phyloP scores from a whole-genome alignment of 2,329 filamentous ascomycete genomes.

The Venturiaceae sp. region DNA sequence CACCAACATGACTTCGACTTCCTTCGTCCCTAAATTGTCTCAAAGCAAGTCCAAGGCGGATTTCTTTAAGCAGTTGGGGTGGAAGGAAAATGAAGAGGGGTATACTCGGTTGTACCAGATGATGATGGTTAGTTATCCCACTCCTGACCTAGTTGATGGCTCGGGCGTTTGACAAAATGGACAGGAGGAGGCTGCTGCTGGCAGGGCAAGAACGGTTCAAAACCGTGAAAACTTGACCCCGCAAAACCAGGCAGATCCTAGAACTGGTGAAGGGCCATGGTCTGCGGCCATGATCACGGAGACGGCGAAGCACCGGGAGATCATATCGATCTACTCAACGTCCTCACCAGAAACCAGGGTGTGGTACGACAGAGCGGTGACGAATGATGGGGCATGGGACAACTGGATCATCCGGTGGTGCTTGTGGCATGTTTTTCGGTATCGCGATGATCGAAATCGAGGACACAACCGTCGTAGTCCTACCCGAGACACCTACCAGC shows the following conservation, averaged over 20 bases:
- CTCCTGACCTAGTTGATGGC: not conserved
- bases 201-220: conserved; percentile 30
- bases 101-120: conserved; percentile 28
- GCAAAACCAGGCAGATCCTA: conserved; percentile 22
- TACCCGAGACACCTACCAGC: not conserved
- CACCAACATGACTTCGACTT: not conserved
- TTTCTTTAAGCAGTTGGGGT: conserved; percentile 31
- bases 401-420: conserved; percentile 44
- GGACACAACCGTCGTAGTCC: not conserved
- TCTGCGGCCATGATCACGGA: conserved; percentile 38
- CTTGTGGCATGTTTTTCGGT: conserved; percentile 43
- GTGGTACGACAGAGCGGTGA: conserved; percentile 32
- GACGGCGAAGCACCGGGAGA: conserved; percentile 35
- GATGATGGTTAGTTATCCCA: conserved; percentile 29
- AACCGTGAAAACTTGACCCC: conserved; percentile 28
- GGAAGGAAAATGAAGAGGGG: conserved; percentile 26
- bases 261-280: conserved; percentile 25
- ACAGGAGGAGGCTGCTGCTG: conserved; percentile 33
- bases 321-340: conserved; percentile 28
- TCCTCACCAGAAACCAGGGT: conserved; percentile 28
- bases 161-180: not conserved
- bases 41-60: conserved; percentile 35
- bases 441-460: conserved; percentile 30
- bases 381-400: conserved; percentile 30
- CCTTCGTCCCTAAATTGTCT: conserved; percentile 11